These are phyloP conservation scores for Peziza echinospora DNA, from an alignment of 495 filamentous ascomycete genomes.

Conservation along the genomic window DNA sequence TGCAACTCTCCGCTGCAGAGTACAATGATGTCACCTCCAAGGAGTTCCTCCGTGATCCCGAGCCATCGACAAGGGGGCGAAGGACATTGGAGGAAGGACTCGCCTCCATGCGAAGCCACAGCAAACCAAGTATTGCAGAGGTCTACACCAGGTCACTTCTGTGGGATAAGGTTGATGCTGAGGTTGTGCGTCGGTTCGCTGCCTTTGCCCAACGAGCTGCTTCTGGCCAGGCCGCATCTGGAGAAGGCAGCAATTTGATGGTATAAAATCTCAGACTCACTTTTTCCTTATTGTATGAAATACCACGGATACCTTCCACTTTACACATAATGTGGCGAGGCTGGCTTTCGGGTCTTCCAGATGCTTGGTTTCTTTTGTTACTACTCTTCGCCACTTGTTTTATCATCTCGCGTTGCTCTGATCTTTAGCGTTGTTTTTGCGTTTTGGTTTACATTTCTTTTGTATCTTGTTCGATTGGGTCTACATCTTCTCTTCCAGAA, in stretches of 20 bases:
- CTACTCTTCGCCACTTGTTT: conserved; percentile 1
- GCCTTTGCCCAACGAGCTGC: conserved; percentile 34
- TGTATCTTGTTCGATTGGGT: not conserved
- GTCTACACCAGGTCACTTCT: conserved; percentile 84
- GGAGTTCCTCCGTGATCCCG: conserved; percentile 35
- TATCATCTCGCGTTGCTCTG: conserved; percentile 8
- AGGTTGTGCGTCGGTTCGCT: conserved; percentile 88
- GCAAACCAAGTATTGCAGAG: conserved; percentile 49
- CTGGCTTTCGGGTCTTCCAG: not conserved
- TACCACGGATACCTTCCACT: not conserved
- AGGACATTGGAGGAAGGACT: conserved; percentile 67
- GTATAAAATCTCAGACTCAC: not conserved
- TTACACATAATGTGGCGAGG: not conserved
- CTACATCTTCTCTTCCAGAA: not conserved
- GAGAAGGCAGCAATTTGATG: not conserved
- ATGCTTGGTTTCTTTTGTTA: not conserved
- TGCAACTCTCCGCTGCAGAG: conserved; percentile 64
- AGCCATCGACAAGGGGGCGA: conserved; percentile 30
- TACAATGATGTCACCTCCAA: conserved; percentile 68
- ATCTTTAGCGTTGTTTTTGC: conserved; percentile 5
- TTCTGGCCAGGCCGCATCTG: not conserved
- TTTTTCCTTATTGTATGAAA: conserved; percentile 6
- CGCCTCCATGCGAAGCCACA: conserved; percentile 48
- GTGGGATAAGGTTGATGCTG: conserved; percentile 79
- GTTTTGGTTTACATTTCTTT: conserved; percentile 4